These are phyloP conservation scores for Leptodermis oblonga DNA, from an alignment of 257 asterid genomes.

Conservation along the genomic window DNA sequence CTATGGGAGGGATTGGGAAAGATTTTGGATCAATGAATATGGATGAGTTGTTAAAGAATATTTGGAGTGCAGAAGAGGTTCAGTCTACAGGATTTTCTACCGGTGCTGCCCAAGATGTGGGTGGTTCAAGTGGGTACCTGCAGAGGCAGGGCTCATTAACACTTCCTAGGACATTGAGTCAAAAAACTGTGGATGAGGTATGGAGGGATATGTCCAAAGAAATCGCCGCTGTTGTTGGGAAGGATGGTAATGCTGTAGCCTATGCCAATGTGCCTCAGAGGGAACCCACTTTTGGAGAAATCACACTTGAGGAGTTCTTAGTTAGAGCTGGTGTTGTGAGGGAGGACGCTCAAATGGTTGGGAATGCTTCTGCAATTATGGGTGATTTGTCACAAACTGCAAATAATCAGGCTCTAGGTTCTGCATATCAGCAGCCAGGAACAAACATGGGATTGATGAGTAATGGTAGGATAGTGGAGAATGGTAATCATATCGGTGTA, in stretches of 20 bases:
- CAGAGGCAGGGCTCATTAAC: slow-evolving; percentile 86
- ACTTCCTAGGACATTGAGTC: slow-evolving; percentile 88
- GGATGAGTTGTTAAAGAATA: slow-evolving; percentile 90
- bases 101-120: slow-evolving; percentile 24
- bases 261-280: slow-evolving; percentile 49
- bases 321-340: slow-evolving; percentile 79
- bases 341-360: slow-evolving; percentile 59
- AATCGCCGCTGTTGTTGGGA: slow-evolving; percentile 30
- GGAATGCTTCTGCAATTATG: slow-evolving; percentile 34
- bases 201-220: slow-evolving; percentile 81
- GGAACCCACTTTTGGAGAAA: slow-evolving; percentile 75
- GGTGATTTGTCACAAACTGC: slow-evolving; percentile 37
- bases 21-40: slow-evolving; percentile 98
- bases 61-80: slow-evolving; percentile 94
- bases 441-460: slow-evolving; percentile 35
- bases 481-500: slow-evolving; percentile 31
- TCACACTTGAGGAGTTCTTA: slow-evolving; percentile 88
- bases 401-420: slow-evolving; percentile 39
- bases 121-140: slow-evolving; percentile 37
- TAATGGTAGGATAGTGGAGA: slow-evolving; percentile 35
- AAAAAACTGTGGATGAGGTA: slow-evolving; percentile 93
- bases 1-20: slow-evolving; percentile 59
- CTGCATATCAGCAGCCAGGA: slow-evolving; percentile 42
- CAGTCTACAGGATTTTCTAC: slow-evolving; percentile 44
- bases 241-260: slow-evolving; percentile 29